Conservation (phyloP, 345 rosid genomes). For the Camelina laxa region DNA sequence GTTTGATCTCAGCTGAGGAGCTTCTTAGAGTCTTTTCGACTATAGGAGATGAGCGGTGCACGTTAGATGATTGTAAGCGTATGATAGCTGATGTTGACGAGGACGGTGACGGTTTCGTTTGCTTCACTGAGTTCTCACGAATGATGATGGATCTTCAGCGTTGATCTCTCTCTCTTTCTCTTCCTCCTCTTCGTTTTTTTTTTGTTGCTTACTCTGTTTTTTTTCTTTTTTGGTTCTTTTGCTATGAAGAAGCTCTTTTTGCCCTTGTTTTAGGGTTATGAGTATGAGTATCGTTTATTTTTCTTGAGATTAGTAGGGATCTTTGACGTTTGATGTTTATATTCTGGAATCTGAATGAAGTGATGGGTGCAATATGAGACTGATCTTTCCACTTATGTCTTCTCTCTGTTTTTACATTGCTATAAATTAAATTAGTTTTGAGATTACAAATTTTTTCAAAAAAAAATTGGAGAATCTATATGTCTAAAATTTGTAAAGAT, state of each 20-base stretch:
- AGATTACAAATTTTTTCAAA: background rate
- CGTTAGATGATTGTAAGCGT: conserved; percentile 82
- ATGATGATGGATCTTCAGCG: conserved; percentile 70
- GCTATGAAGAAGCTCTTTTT: conserved; percentile 27
- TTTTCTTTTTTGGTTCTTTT: background rate
- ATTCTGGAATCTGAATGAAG: conserved; percentile 12
- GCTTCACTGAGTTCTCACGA: conserved; percentile 75
- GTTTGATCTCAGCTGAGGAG: conserved; percentile 84
- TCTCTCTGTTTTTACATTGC: background rate
- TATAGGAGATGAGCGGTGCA: conserved; percentile 71
- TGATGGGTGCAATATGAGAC: conserved; percentile 7
- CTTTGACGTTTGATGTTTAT: background rate
- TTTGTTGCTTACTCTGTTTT: background rate
- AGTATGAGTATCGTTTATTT: conserved; percentile 15
- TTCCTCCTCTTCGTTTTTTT: background rate
- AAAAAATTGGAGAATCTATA: conserved; percentile 4
- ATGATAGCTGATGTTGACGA: conserved; percentile 80
- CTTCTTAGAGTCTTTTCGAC: conserved; percentile 51
- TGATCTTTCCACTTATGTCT: background rate
- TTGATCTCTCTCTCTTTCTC: conserved; percentile 13
- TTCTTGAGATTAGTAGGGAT: background rate
- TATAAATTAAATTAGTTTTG: background rate
- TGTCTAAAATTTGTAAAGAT: background rate
- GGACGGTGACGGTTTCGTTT: conserved; percentile 81
- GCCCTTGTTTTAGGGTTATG: conserved; percentile 27